Evolutionary conservation across 805 yeast species (phyloP).

Genomic region (Lipomyces starkeyi): DNA sequence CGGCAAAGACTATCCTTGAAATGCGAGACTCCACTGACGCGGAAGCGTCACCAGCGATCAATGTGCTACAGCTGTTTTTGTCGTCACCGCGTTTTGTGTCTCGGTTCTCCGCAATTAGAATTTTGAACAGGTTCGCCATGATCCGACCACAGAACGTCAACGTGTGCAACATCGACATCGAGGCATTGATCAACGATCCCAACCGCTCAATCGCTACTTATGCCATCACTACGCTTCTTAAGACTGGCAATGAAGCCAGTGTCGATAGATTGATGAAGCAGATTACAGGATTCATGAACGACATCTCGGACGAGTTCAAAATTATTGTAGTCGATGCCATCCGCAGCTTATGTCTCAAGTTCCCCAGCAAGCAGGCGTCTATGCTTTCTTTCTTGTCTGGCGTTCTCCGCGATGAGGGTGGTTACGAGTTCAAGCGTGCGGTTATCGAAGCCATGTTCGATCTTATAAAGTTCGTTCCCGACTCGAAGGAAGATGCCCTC

Average conservation of each 20-base stretch:
- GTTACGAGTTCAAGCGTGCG: slow-evolving; percentile 79
- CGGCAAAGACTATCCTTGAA: slow-evolving; percentile 73
- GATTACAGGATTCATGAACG: slow-evolving; percentile 86
- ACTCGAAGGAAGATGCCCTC: slow-evolving; percentile 79
- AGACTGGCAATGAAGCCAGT: slow-evolving; percentile 88
- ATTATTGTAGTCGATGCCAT: slow-evolving; percentile 94
- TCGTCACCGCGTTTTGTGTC: slow-evolving; percentile 89
- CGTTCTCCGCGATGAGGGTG: slow-evolving; percentile 88
- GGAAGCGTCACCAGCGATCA: slow-evolving; percentile 72
- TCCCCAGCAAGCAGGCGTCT: slow-evolving; percentile 86
- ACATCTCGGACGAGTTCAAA: slow-evolving; percentile 94
- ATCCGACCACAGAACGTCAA: slow-evolving; percentile 73
- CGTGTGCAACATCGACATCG: slow-evolving; percentile 83
- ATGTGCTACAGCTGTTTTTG: slow-evolving; percentile 74
- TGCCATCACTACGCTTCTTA: slow-evolving; percentile 93
- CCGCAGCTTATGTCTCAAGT: slow-evolving; percentile 86
- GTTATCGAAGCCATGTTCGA: slow-evolving; percentile 94
- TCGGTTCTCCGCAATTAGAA: slow-evolving; percentile 91
- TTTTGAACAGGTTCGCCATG: slow-evolving; percentile 83
- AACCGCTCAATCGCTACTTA: slow-evolving; percentile 94
- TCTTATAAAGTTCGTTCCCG: slow-evolving; percentile 83
- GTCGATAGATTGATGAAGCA: slow-evolving; percentile 89
- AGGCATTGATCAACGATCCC: slow-evolving; percentile 81
- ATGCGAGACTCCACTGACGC: slow-evolving; percentile 64
- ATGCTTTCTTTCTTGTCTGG: slow-evolving; percentile 83